Evolutionary conservation across 2,329 filamentous ascomycete species (phyloP).

Genomic region (Dactylellina drechsleri): DNA sequence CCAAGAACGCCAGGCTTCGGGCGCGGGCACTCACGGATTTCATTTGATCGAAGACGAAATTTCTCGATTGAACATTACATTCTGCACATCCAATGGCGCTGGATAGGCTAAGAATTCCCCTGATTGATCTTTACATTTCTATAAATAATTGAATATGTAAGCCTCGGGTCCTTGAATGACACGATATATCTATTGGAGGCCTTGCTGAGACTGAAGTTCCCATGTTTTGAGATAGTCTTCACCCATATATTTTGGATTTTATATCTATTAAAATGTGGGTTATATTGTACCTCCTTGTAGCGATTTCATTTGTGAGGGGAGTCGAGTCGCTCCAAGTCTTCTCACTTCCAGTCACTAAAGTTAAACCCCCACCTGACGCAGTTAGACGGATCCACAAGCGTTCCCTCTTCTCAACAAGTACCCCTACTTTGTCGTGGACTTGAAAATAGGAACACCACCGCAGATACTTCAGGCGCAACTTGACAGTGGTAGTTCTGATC

Average conservation of each 20-base stretch:
- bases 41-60: slow-evolving; percentile 19
- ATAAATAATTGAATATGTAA: slow-evolving; percentile 1
- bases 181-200: not conserved
- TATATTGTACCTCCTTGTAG: slow-evolving; percentile 3
- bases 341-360: slow-evolving; percentile 24
- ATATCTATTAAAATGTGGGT: not conserved
- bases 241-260: not conserved
- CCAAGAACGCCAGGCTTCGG: not conserved
- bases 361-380: slow-evolving; percentile 19
- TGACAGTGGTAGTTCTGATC: slow-evolving; percentile 32
- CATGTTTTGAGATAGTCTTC: not conserved
- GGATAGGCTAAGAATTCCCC: not conserved
- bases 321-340: slow-evolving; percentile 25
- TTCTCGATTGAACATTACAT: slow-evolving; percentile 16
- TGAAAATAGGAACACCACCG: slow-evolving; percentile 26
- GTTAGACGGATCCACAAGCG: slow-evolving; percentile 30
- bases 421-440: slow-evolving; percentile 28
- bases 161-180: too few species aligned
- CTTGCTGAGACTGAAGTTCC: not conserved
- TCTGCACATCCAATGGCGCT: slow-evolving; percentile 13
- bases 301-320: slow-evolving; percentile 3
- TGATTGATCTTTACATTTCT: slow-evolving; percentile 20
- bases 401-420: slow-evolving; percentile 30
- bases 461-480: slow-evolving; percentile 27
- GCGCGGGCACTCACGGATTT: not conserved